Conservation (phyloP, 352 stramenopile genomes). For the Discostella stelligera region DNA sequence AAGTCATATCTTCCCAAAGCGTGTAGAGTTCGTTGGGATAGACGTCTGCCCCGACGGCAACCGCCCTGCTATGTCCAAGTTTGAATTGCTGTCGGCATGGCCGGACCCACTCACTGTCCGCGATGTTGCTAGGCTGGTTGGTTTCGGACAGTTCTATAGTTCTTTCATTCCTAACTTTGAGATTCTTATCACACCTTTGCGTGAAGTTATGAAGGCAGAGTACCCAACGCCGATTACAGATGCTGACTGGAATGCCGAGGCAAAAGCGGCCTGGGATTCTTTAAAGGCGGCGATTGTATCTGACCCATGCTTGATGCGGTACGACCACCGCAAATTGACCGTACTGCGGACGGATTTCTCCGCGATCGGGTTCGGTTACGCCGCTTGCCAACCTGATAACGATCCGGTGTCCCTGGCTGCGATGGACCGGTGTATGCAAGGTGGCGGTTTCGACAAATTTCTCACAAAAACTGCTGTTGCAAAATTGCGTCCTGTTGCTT, state of each 20-base stretch:
- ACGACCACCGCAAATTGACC: neutral
- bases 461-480: neutral
- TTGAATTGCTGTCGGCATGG: constrained; percentile 7
- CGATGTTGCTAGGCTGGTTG: constrained; percentile 13
- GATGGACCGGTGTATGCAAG: neutral
- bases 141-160: constrained; percentile 9
- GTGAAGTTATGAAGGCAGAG: neutral
- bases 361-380: neutral
- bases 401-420: neutral
- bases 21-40: constrained; percentile 13
- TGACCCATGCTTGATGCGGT: neutral
- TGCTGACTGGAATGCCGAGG: neutral
- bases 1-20: constrained; percentile 4
- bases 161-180: constrained; percentile 17
- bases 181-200: constrained; percentile 4
- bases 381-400: neutral
- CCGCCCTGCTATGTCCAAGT: constrained; percentile 10
- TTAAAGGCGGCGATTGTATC: neutral
- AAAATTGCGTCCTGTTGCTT: constrained; percentile 1
- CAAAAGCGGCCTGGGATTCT: neutral
- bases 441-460: constrained; percentile 8
- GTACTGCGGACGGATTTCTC: neutral
- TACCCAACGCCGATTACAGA: neutral
- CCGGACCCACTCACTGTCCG: neutral
- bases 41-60: constrained; percentile 14